These are phyloP conservation scores for Helminthosporium solani DNA, from an alignment of 2,329 filamentous ascomycete genomes.

Conservation along the genomic window DNA sequence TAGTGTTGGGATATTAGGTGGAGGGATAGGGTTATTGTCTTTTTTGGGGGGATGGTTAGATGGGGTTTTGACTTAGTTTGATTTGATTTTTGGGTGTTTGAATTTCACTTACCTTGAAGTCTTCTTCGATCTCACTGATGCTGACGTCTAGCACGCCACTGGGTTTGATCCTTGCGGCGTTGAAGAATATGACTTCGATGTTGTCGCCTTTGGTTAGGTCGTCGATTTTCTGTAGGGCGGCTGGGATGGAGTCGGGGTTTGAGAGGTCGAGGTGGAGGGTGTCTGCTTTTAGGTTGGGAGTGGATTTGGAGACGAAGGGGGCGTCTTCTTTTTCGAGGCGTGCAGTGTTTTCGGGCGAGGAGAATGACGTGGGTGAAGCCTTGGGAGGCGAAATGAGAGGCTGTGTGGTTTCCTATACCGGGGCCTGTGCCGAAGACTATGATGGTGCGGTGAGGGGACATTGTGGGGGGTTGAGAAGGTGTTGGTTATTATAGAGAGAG, in stretches of 20 bases:
- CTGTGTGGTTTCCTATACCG: slow-evolving; percentile 49
- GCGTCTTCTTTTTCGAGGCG: slow-evolving; percentile 44
- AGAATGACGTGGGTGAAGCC: slow-evolving; percentile 52
- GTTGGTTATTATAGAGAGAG: background rate
- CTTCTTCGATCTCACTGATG: slow-evolving; percentile 50
- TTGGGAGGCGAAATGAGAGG: slow-evolving; percentile 46
- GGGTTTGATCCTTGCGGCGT: slow-evolving; percentile 52
- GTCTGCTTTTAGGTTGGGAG: slow-evolving; percentile 39
- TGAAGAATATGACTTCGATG: slow-evolving; percentile 54
- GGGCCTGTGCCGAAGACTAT: slow-evolving; percentile 52
- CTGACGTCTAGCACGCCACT: slow-evolving; percentile 46
- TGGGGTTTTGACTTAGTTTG: too few species aligned
- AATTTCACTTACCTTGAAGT: slow-evolving; percentile 53
- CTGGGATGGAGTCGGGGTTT: slow-evolving; percentile 41
- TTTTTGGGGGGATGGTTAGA: too few species aligned
- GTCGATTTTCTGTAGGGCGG: slow-evolving; percentile 47
- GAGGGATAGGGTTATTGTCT: slow-evolving; percentile 52
- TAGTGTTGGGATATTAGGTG: slow-evolving; percentile 52
- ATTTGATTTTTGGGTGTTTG: too few species aligned
- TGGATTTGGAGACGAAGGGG: slow-evolving; percentile 33
- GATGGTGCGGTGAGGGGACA: slow-evolving; percentile 23
- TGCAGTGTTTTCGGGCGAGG: slow-evolving; percentile 46
- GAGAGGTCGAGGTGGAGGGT: slow-evolving; percentile 50
- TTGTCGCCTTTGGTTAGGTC: slow-evolving; percentile 27
- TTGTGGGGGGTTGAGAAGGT: background rate